Conservation (phyloP, 225 moss, liverwort and hornwort species). For the Pseudisothecium myosuroides region DNA sequence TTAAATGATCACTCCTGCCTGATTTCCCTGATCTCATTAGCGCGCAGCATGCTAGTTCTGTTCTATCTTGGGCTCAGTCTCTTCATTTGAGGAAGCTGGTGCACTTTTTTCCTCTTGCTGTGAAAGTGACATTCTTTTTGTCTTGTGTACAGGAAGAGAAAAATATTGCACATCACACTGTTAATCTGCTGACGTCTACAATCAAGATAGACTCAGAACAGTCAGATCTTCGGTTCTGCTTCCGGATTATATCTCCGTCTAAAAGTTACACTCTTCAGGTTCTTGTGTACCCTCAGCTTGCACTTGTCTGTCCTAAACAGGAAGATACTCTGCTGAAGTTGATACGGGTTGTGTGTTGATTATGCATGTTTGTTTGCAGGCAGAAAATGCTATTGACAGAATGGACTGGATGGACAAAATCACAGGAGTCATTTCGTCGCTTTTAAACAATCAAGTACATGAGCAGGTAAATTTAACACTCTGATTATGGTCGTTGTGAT, state of each 20-base stretch:
- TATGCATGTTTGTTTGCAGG: conserved; percentile 33
- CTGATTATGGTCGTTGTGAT: neutral
- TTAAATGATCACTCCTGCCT: neutral
- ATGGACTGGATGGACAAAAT: conserved; percentile 99
- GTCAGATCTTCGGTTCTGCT: conserved; percentile 94
- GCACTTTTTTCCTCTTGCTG: neutral
- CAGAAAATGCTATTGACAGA: conserved; percentile 93
- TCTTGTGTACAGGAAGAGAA: conserved; percentile 55
- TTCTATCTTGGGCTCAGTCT: neutral
- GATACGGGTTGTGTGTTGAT: neutral
- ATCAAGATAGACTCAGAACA: conserved; percentile 95
- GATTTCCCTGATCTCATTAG: neutral
- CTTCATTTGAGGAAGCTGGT: neutral
- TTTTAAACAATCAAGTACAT: conserved; percentile 78
- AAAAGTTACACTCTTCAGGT: conserved; percentile 89
- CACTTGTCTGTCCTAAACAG: neutral
- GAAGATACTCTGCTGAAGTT: neutral
- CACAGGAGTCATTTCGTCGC: conserved; percentile 93
- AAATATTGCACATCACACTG: conserved; percentile 87
- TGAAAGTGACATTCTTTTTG: neutral
- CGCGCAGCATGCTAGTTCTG: neutral
- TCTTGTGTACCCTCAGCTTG: neutral
- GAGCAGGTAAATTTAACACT: conserved; percentile 34
- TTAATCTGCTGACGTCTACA: conserved; percentile 85
- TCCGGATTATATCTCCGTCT: conserved; percentile 85